Percentiles rank a stretch among this genome's conserved stretches.
These are phyloP conservation scores for Bipolaris bicolor DNA, from an alignment of 2,329 filamentous ascomycete species.

Conservation along the genomic window DNA sequence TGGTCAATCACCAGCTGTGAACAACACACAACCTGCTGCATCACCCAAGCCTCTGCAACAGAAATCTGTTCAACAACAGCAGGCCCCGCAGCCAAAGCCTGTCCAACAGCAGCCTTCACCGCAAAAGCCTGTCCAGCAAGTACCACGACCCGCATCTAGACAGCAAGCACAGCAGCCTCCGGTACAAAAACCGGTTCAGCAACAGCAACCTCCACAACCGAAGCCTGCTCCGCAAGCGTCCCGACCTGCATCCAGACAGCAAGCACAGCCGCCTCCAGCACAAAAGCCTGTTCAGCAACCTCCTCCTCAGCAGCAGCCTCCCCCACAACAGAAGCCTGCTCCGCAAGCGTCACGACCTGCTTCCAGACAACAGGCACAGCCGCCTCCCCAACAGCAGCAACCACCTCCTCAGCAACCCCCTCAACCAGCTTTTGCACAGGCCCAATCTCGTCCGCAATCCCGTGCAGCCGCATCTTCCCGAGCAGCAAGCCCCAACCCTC, in stretches of 20 bases:
- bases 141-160: slow-evolving; percentile 9
- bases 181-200: neutral
- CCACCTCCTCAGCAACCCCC: slow-evolving; percentile 33
- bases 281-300: neutral
- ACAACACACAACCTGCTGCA: slow-evolving; percentile 46
- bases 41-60: slow-evolving; percentile 44
- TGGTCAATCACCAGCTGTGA: slow-evolving; percentile 48
- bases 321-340: slow-evolving; percentile 43
- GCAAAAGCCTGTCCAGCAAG: slow-evolving; percentile 1
- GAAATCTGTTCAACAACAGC: neutral
- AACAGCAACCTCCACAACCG: neutral
- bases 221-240: slow-evolving; percentile 3
- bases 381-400: neutral
- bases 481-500: slow-evolving; percentile 60
- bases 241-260: slow-evolving; percentile 7
- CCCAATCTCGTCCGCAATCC: slow-evolving; percentile 37
- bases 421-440: slow-evolving; percentile 40
- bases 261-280: neutral
- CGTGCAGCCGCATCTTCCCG: slow-evolving; percentile 47
- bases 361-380: neutral
- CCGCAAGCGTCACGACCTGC: neutral
- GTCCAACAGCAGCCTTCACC: neutral
- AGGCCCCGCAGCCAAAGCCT: neutral
- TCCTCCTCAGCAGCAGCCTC: slow-evolving; percentile 34
- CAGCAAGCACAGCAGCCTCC: neutral